Base-by-base conservation (phyloP, 257 asterid species). In the Pogostemon cablin region DNA sequence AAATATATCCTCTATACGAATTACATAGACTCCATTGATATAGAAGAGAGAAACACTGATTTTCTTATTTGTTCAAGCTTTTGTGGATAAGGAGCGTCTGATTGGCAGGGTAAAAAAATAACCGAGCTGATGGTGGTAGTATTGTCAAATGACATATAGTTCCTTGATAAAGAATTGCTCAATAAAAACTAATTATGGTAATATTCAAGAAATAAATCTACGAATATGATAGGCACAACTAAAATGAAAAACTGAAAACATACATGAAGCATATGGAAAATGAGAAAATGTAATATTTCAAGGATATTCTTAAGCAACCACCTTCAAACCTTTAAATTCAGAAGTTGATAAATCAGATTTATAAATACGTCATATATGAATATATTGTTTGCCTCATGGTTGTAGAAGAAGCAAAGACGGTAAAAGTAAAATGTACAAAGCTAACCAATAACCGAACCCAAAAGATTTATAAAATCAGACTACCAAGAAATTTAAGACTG, bases 161-260 rank as follows among this genome's bases (percentile, higher is more conserved):
- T 61, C 59, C 37, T 12, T 62, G 62, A 64, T 3, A 44, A 41
- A 7, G 57, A 61, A 67, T 68, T 44, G 68, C 43, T 58, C 32
- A 65, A 20, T 39, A 53, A 48, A 47, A 32, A 47, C 50, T 7
- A 56, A 55, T 39, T 53, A 50, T 25, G 62, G 40, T 67, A 35
- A 43, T 65, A 54, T 41, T 38, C n/a, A 40, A 17, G 46, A 53
- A 40, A 34, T 59, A 59, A 12, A 46, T 46, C 49, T 7, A 32
- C 38, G 54, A 25, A 42, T 25, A 43, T n/a, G 47, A 38, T 34
- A 5, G 11, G 59, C 54, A 39, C 5, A 44, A 38, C 41, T 58
- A 52, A 72, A 47, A 66, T 46, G 25, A 6, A 48, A 39, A 47
- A 43, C 48, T 67, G 43, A 43, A 53, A 69, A n/a, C 62, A 73